These are phyloP conservation scores for Pseudocercospora cruenta DNA, from an alignment of 2,329 filamentous ascomycete genomes.

Conservation along the genomic window DNA sequence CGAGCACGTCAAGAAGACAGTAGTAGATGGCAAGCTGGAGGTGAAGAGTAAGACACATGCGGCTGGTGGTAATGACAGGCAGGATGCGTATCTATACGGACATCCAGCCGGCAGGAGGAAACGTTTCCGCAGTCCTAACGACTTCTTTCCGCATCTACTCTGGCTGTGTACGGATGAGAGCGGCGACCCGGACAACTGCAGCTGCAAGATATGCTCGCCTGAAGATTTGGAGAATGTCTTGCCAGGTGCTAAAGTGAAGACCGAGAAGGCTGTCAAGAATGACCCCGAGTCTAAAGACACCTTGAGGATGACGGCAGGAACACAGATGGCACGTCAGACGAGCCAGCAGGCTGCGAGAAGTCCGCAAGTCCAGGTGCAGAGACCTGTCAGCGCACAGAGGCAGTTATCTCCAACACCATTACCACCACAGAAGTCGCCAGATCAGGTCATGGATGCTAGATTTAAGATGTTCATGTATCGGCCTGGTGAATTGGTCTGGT, in stretches of 20 bases:
- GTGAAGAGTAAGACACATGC: constrained; percentile 55
- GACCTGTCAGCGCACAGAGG: constrained; percentile 29
- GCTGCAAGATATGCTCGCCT: constrained; percentile 61
- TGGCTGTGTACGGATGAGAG: constrained; percentile 60
- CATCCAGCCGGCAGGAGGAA: constrained; percentile 61
- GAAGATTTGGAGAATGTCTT: constrained; percentile 52
- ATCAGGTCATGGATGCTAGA: constrained; percentile 55
- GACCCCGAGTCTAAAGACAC: constrained; percentile 12
- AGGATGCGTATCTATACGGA: constrained; percentile 65
- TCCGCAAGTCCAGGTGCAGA: constrained; percentile 15
- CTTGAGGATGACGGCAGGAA: not conserved
- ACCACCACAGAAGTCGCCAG: constrained; percentile 45
- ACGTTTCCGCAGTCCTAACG: constrained; percentile 60
- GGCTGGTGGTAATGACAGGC: constrained; percentile 56
- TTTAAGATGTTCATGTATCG: constrained; percentile 56
- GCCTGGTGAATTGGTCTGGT: constrained; percentile 62
- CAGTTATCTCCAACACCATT: constrained; percentile 43
- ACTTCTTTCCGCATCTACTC: constrained; percentile 63
- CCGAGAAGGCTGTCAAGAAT: constrained; percentile 28
- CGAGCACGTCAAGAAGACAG: constrained; percentile 59
- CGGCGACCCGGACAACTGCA: constrained; percentile 59
- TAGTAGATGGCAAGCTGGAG: constrained; percentile 48
- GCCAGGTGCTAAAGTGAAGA: constrained; percentile 28
- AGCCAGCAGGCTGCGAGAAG: constrained; percentile 27
- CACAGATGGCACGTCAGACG: constrained; percentile 6